Conservation (phyloP, 345 rosid genomes). For the Salix udensis region DNA sequence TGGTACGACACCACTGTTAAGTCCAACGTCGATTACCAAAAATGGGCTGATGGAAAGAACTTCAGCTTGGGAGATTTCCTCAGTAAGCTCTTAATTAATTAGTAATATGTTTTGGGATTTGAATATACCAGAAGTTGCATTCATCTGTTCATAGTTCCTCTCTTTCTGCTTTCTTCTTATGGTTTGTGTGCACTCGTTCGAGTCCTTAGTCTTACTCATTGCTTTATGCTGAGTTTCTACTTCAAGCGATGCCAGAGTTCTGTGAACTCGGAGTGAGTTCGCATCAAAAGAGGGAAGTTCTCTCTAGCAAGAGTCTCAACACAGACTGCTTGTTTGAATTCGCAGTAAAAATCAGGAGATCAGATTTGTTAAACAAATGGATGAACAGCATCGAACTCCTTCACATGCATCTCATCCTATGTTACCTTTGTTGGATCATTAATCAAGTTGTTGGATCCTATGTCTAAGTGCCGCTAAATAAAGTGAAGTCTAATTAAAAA, state of each 20-base stretch:
- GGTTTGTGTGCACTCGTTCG: neutral
- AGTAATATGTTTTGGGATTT: neutral
- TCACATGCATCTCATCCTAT: neutral
- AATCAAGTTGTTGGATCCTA: no score
- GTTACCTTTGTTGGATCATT: neutral
- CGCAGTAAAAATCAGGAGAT: neutral
- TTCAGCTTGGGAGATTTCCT: constrained; percentile 94
- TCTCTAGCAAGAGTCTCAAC: neutral
- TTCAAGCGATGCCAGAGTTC: neutral
- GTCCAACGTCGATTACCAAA: constrained; percentile 60
- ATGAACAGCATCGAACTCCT: neutral
- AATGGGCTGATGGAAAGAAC: constrained; percentile 70
- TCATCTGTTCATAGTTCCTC: neutral
- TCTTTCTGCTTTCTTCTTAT: neutral
- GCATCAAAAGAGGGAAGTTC: neutral
- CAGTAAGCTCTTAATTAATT: constrained; percentile 35
- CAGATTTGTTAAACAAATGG: neutral
- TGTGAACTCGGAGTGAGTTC: neutral
- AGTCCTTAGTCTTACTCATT: neutral
- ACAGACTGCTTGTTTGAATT: neutral
- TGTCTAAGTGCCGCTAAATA: no score
- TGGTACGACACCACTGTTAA: constrained; percentile 58
- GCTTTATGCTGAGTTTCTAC: neutral
- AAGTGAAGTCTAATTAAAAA: no score
- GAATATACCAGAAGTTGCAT: neutral